Evolutionary conservation across 768 basidiomycete genomes (phyloP), one percentile per base, ranked within the genome.

Genomic region (Russula dissimulans): DNA sequence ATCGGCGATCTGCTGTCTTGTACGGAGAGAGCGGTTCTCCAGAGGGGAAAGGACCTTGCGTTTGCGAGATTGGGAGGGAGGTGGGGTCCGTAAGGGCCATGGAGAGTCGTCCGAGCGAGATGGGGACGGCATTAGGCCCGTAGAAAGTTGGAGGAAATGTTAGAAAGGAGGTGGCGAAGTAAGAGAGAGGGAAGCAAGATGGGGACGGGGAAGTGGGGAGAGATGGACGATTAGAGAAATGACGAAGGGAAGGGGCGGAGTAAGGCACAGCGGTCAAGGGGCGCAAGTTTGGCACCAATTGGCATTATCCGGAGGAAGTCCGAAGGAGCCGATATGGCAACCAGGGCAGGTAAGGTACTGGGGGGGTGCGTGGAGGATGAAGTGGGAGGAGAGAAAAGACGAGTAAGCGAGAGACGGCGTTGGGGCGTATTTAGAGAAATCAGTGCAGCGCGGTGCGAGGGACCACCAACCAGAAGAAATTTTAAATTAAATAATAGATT

Each of bases 41-140:
- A 31, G 8, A 1, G 6, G 32, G 45, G 44, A 12, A 62, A 56
- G 31, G 49, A 47, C 31, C 50, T 10, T 62, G 34, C 63, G 61
- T 41, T 54, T 48, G 34, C 68, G 57, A 62, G 68, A 61, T 61
- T 72, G 68, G n/a, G 72, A 38, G 46, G 61, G 69, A 12, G 66
- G 36, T 14, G 73, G 57, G 0, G 81, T 83, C 69, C 69, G 73
- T 11, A 60, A 62, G 39, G 82, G 82, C 79, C 79, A 80, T 53
- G 74, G 78, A 48, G 64, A 68, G 58, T 72, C 67, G 66, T 71
- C 61, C 22, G 68, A 69, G 15, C n/a, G 71, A 67, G 57, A 48
- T 60, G 70, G 68, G 47, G 71, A 61, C 46, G 72, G 51, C 79
- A 82, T 82, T 59, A 45, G 61, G 54, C 26, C 26, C 55, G 49